Evolutionary conservation across 2,329 filamentous ascomycete genomes (phyloP), one percentile per base, ranked within the genome.

Genomic region (Curvularia sp.): DNA sequence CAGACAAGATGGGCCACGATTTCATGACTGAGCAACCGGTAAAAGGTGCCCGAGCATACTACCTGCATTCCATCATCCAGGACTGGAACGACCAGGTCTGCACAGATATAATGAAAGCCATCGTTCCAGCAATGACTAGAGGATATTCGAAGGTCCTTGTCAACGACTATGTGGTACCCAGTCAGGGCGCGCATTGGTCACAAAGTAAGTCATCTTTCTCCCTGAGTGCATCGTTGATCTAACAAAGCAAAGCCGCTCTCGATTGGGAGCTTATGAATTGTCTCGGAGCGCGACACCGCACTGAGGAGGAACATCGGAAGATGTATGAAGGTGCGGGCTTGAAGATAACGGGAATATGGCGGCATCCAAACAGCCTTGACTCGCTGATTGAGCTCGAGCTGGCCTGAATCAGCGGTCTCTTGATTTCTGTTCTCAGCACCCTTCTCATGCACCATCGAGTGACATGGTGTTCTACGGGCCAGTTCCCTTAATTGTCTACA

Each of bases 1-100:
- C 75, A 5, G 68, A 75, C 44, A 53, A 24, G 1, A 75, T 75
- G 68, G 51, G 64, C 1, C 75, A 80, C 38, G 76, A 80, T 51
- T 79, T 72, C 46, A 28, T 71, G 44, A 68, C 63, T 3, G 60
- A 68, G 35, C 68, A 72, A 46, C 67, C 69, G 69, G 61, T 79
- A 0, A 75, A 77, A 67, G 76, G 61, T 20, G 69, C 69, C 2
- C 63, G 70, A 12, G 66, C 67, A 3, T 74, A 74, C 41, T 73
- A 63, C 48, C 55, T 74, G 0, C 67, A 71, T 48, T 68, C 63
- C 10, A 73, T 74, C 43, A 65, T 74, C 22, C 72, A 74, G 13
- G 71, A 74, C 50, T 74, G 70, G 68, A 64, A 64, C 42, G 66
- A 74, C 41, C 49, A 61, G 2, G 56, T 66, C 1, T 68, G 67